Percentiles rank a stretch among this genome's conserved stretches.
Conservation (phyloP, 169 alveolate species). For the Fabrea salina region DNA sequence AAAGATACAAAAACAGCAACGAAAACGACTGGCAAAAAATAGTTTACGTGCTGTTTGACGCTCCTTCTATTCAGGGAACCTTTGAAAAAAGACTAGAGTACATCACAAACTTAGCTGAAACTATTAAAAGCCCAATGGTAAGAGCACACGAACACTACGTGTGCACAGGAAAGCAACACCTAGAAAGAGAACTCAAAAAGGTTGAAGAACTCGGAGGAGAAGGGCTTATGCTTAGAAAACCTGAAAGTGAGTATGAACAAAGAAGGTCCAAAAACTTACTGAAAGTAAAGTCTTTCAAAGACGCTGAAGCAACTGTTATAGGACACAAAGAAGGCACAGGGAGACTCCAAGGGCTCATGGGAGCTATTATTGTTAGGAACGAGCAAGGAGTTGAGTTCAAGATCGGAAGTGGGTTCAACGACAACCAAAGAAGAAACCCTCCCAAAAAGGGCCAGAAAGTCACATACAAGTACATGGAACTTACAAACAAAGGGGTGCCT, state of each 20-base stretch:
- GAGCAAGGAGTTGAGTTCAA: slow-evolving; percentile 58
- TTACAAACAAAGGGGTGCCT: slow-evolving; percentile 61
- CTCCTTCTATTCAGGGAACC: slow-evolving; percentile 51
- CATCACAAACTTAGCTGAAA: slow-evolving; percentile 35
- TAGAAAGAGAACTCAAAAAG: slow-evolving; percentile 44
- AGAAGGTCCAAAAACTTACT: slow-evolving; percentile 53
- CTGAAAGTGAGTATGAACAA: slow-evolving; percentile 60
- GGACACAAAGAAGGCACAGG: slow-evolving; percentile 67
- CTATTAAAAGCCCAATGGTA: slow-evolving; percentile 41
- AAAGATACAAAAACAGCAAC: slow-evolving; percentile 36
- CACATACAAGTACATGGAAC: slow-evolving; percentile 58
- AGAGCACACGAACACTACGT: slow-evolving; percentile 44
- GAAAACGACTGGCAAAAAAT: slow-evolving; percentile 56
- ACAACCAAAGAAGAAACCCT: slow-evolving; percentile 51
- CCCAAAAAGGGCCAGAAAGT: slow-evolving; percentile 65
- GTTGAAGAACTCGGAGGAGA: slow-evolving; percentile 52
- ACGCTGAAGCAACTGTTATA: slow-evolving; percentile 70
- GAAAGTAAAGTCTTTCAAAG: slow-evolving; percentile 61
- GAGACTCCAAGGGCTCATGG: slow-evolving; percentile 49
- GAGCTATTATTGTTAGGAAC: slow-evolving; percentile 48
- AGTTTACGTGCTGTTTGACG: slow-evolving; percentile 67
- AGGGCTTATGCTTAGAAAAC: slow-evolving; percentile 74
- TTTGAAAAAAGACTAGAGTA: slow-evolving; percentile 46
- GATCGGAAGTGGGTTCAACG: slow-evolving; percentile 67
- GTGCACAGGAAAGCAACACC: slow-evolving; percentile 51